Percentiles rank a stretch among this genome's conserved stretches.
Evolutionary conservation across 192 early-diverging fungal genomes (phyloP).

Genomic region (Pilobolus umbonatus): DNA sequence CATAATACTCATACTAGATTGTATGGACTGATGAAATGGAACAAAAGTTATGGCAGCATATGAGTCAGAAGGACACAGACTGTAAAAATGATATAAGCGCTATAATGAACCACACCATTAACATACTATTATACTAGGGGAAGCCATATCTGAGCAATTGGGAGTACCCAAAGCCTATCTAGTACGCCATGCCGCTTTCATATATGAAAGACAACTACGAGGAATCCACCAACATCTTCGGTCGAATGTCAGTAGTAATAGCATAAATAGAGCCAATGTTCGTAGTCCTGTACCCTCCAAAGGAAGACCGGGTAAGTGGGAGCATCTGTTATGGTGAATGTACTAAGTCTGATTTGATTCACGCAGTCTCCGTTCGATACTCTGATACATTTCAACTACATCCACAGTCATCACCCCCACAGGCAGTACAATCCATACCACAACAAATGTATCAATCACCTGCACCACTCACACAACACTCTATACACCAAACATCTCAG

Average conservation of each 20-base stretch:
- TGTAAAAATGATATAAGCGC: slow-evolving; percentile 33
- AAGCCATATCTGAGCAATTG: slow-evolving; percentile 42
- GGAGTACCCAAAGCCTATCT: slow-evolving; percentile 48
- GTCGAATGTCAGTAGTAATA: slow-evolving; percentile 12
- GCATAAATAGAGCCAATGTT: not conserved
- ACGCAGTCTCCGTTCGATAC: not conserved
- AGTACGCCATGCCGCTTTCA: slow-evolving; percentile 47
- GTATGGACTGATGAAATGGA: slow-evolving; percentile 61
- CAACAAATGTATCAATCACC: too few relatives aligned
- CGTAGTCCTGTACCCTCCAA: slow-evolving; percentile 5
- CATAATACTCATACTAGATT: slow-evolving; percentile 26
- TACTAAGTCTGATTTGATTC: not conserved
- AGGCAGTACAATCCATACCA: too few relatives aligned
- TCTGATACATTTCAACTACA: slow-evolving; percentile 3
- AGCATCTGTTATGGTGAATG: not conserved
- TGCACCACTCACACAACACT: too few relatives aligned
- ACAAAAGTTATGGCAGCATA: slow-evolving; percentile 48
- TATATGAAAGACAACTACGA: slow-evolving; percentile 54
- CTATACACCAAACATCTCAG: too few relatives aligned
- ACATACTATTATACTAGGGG: slow-evolving; percentile 41
- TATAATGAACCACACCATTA: too few relatives aligned
- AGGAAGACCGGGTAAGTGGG: slow-evolving; percentile 6
- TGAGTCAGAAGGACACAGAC: slow-evolving; percentile 51
- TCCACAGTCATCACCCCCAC: too few relatives aligned
- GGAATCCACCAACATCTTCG: slow-evolving; percentile 38